Evolutionary conservation across 2,329 filamentous ascomycete species (phyloP).

Genomic region (Pseudogymnoascus sp.): DNA sequence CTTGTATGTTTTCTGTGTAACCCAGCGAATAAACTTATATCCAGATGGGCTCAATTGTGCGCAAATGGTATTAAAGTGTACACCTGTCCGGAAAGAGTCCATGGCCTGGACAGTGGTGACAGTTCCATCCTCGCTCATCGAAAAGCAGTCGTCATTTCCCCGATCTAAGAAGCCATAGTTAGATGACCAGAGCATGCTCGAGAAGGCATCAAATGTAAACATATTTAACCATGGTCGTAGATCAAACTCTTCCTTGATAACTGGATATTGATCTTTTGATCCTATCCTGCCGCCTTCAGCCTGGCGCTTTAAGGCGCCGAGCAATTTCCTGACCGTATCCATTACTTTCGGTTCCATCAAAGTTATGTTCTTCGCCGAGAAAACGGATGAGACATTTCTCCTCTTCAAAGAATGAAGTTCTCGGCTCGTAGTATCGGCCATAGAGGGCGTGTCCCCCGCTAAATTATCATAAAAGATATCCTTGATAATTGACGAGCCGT

Average conservation of each 20-base stretch:
- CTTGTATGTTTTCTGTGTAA: not conserved
- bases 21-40: not conserved
- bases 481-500: constrained; percentile 17
- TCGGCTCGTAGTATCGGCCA: constrained; percentile 5
- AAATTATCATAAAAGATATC: constrained; percentile 14
- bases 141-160: constrained; percentile 6
- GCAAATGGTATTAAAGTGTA: not conserved
- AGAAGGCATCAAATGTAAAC: constrained; percentile 16
- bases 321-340: not conserved
- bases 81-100: not conserved
- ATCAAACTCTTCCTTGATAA: constrained; percentile 13
- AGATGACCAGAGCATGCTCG: constrained; percentile 12
- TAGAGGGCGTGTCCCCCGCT: constrained; percentile 11
- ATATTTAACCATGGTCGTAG: constrained; percentile 18
- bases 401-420: constrained; percentile 10
- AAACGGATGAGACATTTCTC: constrained; percentile 13
- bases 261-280: constrained; percentile 7
- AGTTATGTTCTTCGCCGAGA: constrained; percentile 17
- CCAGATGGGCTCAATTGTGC: not conserved
- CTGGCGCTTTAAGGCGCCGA: not conserved
- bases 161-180: constrained; percentile 9
- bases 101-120: not conserved
- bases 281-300: not conserved
- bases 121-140: not conserved
- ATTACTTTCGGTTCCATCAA: constrained; percentile 14